phyloP scores from a whole-genome alignment of 2,329 filamentous ascomycete species.

The Fusarium dimerum region DNA sequence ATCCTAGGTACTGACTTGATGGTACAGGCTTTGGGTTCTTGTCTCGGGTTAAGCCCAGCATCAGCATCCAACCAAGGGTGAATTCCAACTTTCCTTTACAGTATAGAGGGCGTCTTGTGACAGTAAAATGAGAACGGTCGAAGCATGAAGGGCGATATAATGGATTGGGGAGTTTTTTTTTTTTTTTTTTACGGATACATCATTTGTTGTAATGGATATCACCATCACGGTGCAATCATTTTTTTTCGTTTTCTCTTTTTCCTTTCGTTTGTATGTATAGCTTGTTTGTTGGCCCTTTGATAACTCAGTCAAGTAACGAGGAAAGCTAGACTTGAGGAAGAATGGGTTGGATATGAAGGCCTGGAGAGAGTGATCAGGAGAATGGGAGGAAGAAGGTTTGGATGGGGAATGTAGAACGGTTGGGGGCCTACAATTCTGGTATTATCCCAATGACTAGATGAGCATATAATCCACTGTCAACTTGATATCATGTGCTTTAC shows the following conservation, averaged over 20 bases:
- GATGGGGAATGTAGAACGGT: too few species aligned
- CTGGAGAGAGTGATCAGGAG: too few species aligned
- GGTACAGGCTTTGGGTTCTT: slow-evolving; percentile 40
- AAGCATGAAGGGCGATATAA: slow-evolving; percentile 10
- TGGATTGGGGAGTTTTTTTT: slow-evolving; percentile 9
- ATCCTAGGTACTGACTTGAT: slow-evolving; percentile 10
- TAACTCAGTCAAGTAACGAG: slow-evolving; percentile 1
- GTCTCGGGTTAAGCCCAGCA: slow-evolving; percentile 36
- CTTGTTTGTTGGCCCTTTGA: slow-evolving; percentile 17
- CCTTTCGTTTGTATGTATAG: slow-evolving; percentile 22
- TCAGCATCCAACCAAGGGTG: slow-evolving; percentile 1
- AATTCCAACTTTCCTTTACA: background rate
- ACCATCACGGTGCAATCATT: slow-evolving; percentile 8
- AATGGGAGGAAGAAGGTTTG: too few species aligned
- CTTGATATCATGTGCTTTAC: too few species aligned
- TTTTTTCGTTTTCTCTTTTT: slow-evolving; percentile 1
- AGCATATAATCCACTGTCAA: too few species aligned
- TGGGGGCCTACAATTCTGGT: too few species aligned
- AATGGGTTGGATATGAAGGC: background rate
- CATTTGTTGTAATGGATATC: slow-evolving; percentile 28
- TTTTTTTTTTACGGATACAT: slow-evolving; percentile 20
- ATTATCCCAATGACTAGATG: too few species aligned
- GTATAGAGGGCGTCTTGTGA: background rate
- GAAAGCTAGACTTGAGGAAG: slow-evolving; percentile 11
- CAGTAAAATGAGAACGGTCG: slow-evolving; percentile 14